A percentile compares a stretch with the other conserved stretches of the same genome.
phyloP scores from a whole-genome alignment of 73 alveolate species.

The Uronychia binucleata region DNA sequence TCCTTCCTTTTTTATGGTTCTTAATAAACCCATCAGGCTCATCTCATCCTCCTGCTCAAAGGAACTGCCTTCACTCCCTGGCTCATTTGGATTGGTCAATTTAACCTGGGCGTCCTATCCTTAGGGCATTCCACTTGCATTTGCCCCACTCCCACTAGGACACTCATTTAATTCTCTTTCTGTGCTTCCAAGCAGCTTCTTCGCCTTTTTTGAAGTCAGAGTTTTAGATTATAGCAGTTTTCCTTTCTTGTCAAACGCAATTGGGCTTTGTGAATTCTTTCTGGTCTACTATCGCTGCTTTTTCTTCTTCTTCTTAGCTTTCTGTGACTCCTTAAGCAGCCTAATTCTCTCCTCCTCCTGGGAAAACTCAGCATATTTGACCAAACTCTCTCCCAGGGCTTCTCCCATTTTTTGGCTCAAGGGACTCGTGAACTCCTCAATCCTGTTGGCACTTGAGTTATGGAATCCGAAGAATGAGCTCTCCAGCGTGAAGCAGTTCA shows the following conservation, averaged over 20 bases:
- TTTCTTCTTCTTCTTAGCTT: neutral
- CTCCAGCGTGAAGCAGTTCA: conserved; percentile 66
- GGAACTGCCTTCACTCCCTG: neutral
- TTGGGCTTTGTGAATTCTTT: neutral
- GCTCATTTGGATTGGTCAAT: neutral
- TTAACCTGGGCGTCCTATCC: neutral
- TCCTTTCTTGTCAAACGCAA: neutral
- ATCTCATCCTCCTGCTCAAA: neutral
- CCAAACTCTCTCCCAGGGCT: conserved; percentile 4
- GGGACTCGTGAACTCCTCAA: conserved; percentile 18
- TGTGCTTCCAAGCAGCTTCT: neutral
- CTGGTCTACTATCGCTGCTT: neutral
- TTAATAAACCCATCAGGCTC: neutral
- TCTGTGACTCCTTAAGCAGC: conserved; percentile 15
- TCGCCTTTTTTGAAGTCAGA: neutral
- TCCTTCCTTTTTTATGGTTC: neutral
- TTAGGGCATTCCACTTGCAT: too few species aligned
- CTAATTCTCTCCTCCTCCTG: conserved; percentile 31
- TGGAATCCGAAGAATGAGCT: conserved; percentile 55
- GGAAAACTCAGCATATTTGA: conserved; percentile 12
- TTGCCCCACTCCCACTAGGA: too few species aligned
- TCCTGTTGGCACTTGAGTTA: conserved; percentile 15
- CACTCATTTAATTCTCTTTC: neutral
- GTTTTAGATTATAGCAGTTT: neutral
- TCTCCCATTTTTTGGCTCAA: conserved; percentile 30